phyloP scores from a whole-genome alignment of 106 monocot species.

The Vanilla planifolia region DNA sequence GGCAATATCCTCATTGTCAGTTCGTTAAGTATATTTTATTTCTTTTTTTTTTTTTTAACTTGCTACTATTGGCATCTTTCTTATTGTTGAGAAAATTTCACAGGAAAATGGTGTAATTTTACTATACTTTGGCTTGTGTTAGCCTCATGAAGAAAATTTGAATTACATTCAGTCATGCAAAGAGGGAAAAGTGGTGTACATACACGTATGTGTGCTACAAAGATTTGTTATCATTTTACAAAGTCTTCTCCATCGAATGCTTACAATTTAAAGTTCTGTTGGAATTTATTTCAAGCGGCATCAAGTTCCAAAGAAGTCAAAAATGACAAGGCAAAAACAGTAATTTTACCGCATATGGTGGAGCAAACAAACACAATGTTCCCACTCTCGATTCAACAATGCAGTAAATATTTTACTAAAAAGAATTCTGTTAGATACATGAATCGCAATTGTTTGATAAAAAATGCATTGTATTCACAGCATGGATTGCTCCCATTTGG shows the following conservation, averaged over 20 bases:
- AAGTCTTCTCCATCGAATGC: conserved; percentile 9
- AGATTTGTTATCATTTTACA: conserved; percentile 9
- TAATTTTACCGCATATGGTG: conserved; percentile 4
- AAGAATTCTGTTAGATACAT: conserved; percentile 8
- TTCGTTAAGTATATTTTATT: neutral
- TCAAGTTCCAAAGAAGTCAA: conserved; percentile 5
- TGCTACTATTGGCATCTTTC: conserved; percentile 5
- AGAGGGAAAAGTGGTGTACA: conserved; percentile 12
- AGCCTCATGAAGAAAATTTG: neutral
- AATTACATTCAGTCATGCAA: conserved; percentile 18
- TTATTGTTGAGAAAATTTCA: neutral
- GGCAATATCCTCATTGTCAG: neutral
- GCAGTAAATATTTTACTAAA: conserved; percentile 5
- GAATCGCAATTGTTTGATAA: conserved; percentile 6
- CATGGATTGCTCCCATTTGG: conserved; percentile 11
- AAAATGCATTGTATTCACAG: conserved; percentile 10
- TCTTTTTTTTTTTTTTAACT: neutral
- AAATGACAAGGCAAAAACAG: conserved; percentile 5
- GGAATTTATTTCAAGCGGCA: conserved; percentile 8
- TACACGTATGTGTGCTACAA: conserved; percentile 10
- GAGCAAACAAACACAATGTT: conserved; percentile 3
- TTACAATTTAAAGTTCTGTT: conserved; percentile 9
- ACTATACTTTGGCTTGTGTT: neutral
- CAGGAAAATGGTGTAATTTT: neutral
- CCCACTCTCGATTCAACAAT: conserved; percentile 9